Base-by-base conservation (phyloP, 73 alveolate genomes). In the Loxodes magnus region DNA sequence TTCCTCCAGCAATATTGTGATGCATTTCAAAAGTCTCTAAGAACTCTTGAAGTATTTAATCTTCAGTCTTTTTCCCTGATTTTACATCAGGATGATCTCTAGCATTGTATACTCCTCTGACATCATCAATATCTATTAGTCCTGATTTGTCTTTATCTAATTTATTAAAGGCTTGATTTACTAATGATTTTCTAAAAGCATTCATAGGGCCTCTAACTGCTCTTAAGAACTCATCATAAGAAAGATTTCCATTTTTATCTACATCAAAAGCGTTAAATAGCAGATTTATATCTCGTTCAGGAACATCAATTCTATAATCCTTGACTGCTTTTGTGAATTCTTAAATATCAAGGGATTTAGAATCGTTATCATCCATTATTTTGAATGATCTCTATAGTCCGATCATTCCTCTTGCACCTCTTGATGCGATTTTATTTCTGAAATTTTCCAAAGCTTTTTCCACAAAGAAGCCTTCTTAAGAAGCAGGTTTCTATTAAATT, bases 391-490 rank as follows among this genome's bases (percentile, higher is more conserved):
- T 74, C 55, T 77, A 53, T 59, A 85, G 63, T 31, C 96, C 83
- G 64, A 80, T 80, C 43, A 85, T 85, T 42, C 96, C 92, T 43
- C 96, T 53, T 6, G 91, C 84, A 4, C 96, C 96, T 48, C 96
- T 58, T 2, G 77, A 15, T 62, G 62, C 62, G 35, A 86, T 59
- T 65, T 71, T 80, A 39, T 76, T 79, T 57, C 88, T 81, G 62
- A 81, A 66, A 27, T 48, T 29, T 5, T 74, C 48, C n/a, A 77
- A 37, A 19, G 79, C 83, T 6, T 29, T 57, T 29, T 78, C 51
- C 12, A 50, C 61, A 42, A 30, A 26, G 17, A 53, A 51, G 16
- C 51, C 64, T n/a, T 54, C 17, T 7, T 23, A 23, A 28, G 6
- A 16, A 0, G 46, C 37, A 24, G 44, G 39, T 31, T 37, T n/a